Evolutionary conservation across 2,329 filamentous ascomycete genomes (phyloP), one percentile per base, ranked within the genome.

Genomic region (Microascus cirrosus): DNA sequence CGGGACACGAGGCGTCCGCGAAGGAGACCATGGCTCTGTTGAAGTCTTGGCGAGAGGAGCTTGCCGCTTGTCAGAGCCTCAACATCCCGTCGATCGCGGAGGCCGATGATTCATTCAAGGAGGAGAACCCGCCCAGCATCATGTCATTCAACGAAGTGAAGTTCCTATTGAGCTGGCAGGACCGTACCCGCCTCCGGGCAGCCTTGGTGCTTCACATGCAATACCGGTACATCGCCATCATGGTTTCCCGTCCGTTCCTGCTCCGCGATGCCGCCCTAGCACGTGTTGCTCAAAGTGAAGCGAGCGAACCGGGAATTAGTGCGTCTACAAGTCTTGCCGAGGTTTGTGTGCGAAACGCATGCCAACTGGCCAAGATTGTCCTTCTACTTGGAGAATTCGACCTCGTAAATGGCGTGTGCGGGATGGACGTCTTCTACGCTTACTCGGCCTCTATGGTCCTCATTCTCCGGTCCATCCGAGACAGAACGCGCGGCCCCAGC

Each of bases 341-440:
- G 20, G 59, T 58, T 11, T 68, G 66, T 52, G 62, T 70, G 8
- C 60, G 62, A 45, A 67, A 71, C 39, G 69, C 70, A 15, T 66
- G 63, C 7, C 69, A 70, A 52, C 60, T 72, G 45, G 63, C 66
- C 24, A 65, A 65, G 6, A 59, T 70, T 0, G 63, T 67, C 52
- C 63, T 71, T 15, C 62, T 72, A 1, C 65, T 72, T 0, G 65
- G 70, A 39, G 63, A 62, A 3, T 70, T 71, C 45, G 62, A 65
- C 22, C 62, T 69, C 0, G 55, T 72, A 7, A 68, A 71, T 54
- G 69, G 70, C 1, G 61, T 69, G 8, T 69, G 69, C 1, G 68
- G 68, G 1, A 62, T 71, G 0, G 70, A 72, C 34, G 63, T 70
- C 2, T 72, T 70, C 39, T 72, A 72, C 55, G 64, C 66, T 36